Conservation (phyloP, 2,329 filamentous ascomycete genomes). For the Stagonosporopsis tanaceti region DNA sequence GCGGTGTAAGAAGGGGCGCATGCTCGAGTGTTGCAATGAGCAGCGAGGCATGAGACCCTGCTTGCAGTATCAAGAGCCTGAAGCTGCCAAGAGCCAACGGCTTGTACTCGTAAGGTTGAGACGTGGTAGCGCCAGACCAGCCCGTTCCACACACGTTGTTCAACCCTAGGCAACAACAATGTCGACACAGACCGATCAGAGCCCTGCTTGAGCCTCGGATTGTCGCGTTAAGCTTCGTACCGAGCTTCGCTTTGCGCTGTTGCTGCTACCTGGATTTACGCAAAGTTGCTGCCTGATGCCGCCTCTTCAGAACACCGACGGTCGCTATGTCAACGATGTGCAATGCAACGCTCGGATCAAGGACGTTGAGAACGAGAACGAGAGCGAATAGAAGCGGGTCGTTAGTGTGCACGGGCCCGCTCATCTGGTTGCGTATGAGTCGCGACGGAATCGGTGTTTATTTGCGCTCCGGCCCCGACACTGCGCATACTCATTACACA, state of each 20-base stretch:
- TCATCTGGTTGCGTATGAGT: not conserved
- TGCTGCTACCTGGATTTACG: not conserved
- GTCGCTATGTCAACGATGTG: not conserved
- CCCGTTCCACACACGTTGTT: not conserved
- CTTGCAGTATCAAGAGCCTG: not conserved
- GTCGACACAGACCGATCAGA: no score
- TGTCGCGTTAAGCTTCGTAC: slow-evolving; percentile 1
- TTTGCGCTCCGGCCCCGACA: slow-evolving; percentile 10
- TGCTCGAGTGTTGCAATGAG: not conserved
- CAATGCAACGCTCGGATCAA: no score
- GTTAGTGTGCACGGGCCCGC: not conserved
- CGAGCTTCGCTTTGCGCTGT: slow-evolving; percentile 1
- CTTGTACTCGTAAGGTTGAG: not conserved
- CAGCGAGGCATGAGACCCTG: not conserved
- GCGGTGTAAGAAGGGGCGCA: not conserved
- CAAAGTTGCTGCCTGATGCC: slow-evolving; percentile 4
- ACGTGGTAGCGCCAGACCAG: not conserved
- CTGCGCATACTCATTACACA: not conserved
- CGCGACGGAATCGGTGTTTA: slow-evolving; percentile 1
- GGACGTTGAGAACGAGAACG: not conserved
- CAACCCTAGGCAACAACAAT: slow-evolving; percentile 7
- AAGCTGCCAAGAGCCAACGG: not conserved
- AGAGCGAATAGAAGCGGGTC: not conserved
- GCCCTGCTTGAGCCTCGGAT: not conserved
- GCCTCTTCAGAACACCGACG: not conserved